A percentile compares a stretch with the other conserved stretches of the same genome.
Conservation (phyloP, 2,329 filamentous ascomycete species). For the Helotiales sp. region DNA sequence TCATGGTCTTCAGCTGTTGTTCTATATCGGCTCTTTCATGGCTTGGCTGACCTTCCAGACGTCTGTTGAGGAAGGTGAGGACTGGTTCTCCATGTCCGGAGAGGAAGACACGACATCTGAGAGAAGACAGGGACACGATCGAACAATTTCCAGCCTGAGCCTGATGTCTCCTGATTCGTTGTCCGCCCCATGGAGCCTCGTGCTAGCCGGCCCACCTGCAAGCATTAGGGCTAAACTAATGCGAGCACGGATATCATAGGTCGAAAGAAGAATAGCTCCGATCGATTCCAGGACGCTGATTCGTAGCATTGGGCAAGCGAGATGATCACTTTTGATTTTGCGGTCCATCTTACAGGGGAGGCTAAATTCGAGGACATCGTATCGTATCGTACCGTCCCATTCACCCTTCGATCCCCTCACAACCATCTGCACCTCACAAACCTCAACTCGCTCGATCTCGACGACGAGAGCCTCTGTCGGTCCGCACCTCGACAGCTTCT, state of each 20-base stretch:
- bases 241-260: constrained; percentile 8
- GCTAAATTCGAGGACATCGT: background rate
- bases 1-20: background rate
- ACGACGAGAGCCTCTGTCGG: background rate
- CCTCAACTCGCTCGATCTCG: background rate
- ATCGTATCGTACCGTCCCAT: background rate
- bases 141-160: background rate
- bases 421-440: background rate
- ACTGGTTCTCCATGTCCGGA: background rate
- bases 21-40: background rate
- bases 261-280: background rate
- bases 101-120: background rate
- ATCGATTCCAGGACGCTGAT: background rate
- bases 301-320: background rate
- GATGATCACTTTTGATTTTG: constrained; percentile 5
- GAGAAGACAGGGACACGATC: background rate
- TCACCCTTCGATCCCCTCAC: background rate
- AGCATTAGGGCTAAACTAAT: background rate
- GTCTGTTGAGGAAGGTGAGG: background rate
- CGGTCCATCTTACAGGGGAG: background rate
- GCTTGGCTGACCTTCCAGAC: background rate
- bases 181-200: background rate
- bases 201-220: background rate
- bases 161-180: background rate
- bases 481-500: constrained; percentile 6